Base-by-base conservation (phyloP, 345 rosid genomes). In the Euphorbia peplus region DNA sequence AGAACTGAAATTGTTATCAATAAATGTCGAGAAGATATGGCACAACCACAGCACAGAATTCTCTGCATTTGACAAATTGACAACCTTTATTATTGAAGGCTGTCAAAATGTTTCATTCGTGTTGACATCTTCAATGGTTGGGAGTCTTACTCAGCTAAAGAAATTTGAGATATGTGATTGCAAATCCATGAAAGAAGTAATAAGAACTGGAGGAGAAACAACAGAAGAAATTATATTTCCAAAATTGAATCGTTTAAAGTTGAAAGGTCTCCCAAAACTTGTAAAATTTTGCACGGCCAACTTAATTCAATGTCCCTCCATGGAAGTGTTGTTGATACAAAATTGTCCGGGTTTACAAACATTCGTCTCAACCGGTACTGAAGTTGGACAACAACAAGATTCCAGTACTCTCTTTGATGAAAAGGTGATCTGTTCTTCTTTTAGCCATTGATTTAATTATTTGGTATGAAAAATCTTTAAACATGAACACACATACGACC, bases 21-120 rank as follows among this genome's bases (percentile, higher is more conserved):
- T 71, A 2, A 16, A 10, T 11, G 18, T 44, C 9, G 53, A 64
- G 30, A 65, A 51, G 57, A 41, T 75, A 42, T 66, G 71, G 79
- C 13, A 24, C 3, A 24, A 21, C 24, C 60, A 46, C 56, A 9
- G 4, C 8, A 2, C 4, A 16, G 22, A 2, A 5, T 32, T 47
- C 29, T 3, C 8, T 30, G 44, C 10, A 9, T 60, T 42, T 30
- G 8, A 47, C 22, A 71, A 56, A 6, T 25, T 67, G 58, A 47
- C 58, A 19, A 2, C 4, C 15, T 47, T 76, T 26, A 18, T 0
- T 5, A 30, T 71, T n/a, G 2, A 25, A 4, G 55, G 47, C 4
- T 76, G 79, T 35, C 8, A 11, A 1, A 35, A 57, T 46, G 26
- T 71, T 3, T 55, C 47, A 8, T 62, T 35, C 48, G 13, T 76